phyloP scores from a whole-genome alignment of 371 early-diverging fungal genomes.

The Mucor racemosus region DNA sequence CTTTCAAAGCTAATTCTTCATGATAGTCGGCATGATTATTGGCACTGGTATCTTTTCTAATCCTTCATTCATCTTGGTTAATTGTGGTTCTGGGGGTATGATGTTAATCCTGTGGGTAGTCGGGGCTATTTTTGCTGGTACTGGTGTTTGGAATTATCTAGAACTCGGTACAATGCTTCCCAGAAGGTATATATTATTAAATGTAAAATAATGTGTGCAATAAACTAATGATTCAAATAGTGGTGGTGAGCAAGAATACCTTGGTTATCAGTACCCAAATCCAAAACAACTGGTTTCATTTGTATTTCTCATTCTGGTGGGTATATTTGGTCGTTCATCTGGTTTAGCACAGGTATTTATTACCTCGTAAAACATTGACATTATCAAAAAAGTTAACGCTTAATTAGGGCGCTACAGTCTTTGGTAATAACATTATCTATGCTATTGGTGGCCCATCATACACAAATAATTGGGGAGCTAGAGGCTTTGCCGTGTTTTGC shows the following conservation, averaged over 20 bases:
- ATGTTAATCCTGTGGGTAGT: conserved; percentile 36
- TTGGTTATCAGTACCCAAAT: conserved; percentile 26
- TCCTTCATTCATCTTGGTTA: conserved; percentile 29
- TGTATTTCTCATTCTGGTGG: conserved; percentile 31
- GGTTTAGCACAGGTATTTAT: conserved; percentile 31
- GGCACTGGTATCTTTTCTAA: conserved; percentile 46
- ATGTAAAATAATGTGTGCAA: neutral
- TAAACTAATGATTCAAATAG: neutral
- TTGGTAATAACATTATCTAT: conserved; percentile 36
- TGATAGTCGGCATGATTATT: conserved; percentile 32
- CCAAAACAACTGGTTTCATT: conserved; percentile 32
- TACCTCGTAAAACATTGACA: too few relatives aligned
- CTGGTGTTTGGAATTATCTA: conserved; percentile 36
- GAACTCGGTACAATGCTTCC: conserved; percentile 39
- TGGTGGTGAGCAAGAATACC: conserved; percentile 38
- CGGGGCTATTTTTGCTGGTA: conserved; percentile 33
- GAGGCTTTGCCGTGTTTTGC: conserved; percentile 36
- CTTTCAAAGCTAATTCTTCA: neutral
- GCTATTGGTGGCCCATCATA: conserved; percentile 29
- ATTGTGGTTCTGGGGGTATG: conserved; percentile 45
- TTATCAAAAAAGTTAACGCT: neutral
- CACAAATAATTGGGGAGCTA: conserved; percentile 29
- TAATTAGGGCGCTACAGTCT: conserved; percentile 29
- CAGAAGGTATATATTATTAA: conserved; percentile 9
- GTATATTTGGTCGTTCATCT: conserved; percentile 23